Conservation (phyloP, 1,139 yeast genomes). For the Zygoascus hellenicus region DNA sequence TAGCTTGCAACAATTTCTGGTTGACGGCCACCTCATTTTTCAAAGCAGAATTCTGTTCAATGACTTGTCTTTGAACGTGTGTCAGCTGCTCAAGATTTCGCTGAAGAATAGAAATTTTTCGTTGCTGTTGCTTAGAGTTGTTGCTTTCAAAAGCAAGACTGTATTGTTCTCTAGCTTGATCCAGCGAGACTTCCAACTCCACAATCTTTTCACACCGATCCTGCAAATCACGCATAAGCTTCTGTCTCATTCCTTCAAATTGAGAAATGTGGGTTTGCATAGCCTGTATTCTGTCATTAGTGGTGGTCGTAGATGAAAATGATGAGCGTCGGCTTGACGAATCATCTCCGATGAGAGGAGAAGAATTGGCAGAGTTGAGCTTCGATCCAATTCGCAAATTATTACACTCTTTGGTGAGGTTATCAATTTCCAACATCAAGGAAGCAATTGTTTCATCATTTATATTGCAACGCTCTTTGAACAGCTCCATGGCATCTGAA, state of each 20-base stretch:
- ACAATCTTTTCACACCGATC: conserved; percentile 40
- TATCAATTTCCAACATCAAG: conserved; percentile 22
- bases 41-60: conserved; percentile 43
- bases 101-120: conserved; percentile 39
- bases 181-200: conserved; percentile 40
- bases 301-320: conserved; percentile 1
- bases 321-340: conserved; percentile 2
- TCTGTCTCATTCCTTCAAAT: conserved; percentile 33
- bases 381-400: conserved; percentile 13
- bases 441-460: conserved; percentile 24
- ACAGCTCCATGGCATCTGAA: conserved; percentile 14
- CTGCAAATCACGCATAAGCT: conserved; percentile 40
- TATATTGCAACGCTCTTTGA: conserved; percentile 19
- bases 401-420: conserved; percentile 18
- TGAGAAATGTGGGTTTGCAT: conserved; percentile 24
- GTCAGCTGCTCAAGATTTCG: conserved; percentile 44
- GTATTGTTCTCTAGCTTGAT: conserved; percentile 36
- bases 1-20: conserved; percentile 53
- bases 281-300: conserved; percentile 23
- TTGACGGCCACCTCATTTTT: conserved; percentile 47
- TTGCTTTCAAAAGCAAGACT: conserved; percentile 29
- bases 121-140: conserved; percentile 33
- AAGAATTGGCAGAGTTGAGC: background rate
- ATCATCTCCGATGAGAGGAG: background rate
- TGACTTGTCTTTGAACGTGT: conserved; percentile 38